Evolutionary conservation across 2,329 filamentous ascomycete genomes (phyloP), one percentile per base, ranked within the genome.

Genomic region (Ophiostoma quercus): DNA sequence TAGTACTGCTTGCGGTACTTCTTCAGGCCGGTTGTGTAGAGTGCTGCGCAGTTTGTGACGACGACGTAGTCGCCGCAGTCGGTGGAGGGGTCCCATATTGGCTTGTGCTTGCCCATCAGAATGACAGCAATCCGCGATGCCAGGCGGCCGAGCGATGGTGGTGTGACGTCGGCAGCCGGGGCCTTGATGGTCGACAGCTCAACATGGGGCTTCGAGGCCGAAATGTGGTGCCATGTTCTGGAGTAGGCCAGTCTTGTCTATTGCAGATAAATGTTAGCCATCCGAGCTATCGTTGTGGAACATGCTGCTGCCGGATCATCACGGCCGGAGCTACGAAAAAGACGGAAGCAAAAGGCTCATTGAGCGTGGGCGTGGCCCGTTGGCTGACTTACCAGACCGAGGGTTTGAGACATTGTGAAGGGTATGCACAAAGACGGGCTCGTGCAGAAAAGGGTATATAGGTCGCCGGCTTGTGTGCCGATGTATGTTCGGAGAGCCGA

Each of bases 11-110:
- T 99, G 83, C 96, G 92, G 81, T 87, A 90, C 79, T 89, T 91
- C 84, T 99, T 99, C 79, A 92, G 91, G 74, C 95, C 95, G 8
- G 95, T 98, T 1, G 89, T 90, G 82, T 94, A 89, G 67, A 99
- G 84, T 66, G 94, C 89, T 57, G 90, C 87, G 83, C 95, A 98
- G 79, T 93, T 90, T 51, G 92, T 92, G 68, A 95, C 94, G 0
- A 99, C 94, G 14, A 99, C 94, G 80, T 99, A 99, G 87, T 99
- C 95, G 75, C 95, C 95, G 85, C 95, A 98, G 84, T 99, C 95
- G 72, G 94, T 97, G 29, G 93, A 97, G 1, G 95, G 95, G 81
- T 98, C 92, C 83, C 89, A 99, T 80, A 95, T 97, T 29, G 95
- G 95, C 83, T 99, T 99, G 86, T 99, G 91, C 85, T 99, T 99